Evolutionary conservation across 805 yeast genomes (phyloP).

Genomic region (Lipomyces starkeyi): DNA sequence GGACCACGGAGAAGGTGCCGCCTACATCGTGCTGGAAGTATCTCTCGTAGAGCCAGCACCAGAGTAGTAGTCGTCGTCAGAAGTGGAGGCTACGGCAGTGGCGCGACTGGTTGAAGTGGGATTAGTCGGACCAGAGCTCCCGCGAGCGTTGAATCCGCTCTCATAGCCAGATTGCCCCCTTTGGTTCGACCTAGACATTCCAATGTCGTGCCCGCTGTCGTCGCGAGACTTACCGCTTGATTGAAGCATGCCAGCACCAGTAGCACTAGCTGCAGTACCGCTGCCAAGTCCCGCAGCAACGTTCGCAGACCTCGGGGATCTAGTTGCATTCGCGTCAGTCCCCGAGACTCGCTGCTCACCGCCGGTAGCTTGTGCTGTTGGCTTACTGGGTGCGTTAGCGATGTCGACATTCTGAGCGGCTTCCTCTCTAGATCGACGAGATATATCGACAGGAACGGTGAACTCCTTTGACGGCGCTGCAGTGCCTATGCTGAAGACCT

Average conservation of each 20-base stretch:
- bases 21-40: not conserved
- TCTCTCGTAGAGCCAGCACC: not conserved
- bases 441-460: conserved; percentile 10
- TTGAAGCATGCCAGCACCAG: not conserved
- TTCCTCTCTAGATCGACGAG: conserved; percentile 13
- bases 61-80: not conserved
- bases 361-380: not conserved
- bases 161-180: not conserved
- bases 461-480: conserved; percentile 6
- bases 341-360: not conserved
- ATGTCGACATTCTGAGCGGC: not conserved
- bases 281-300: conserved; percentile 11
- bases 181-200: not conserved
- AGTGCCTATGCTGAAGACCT: conserved; percentile 31
- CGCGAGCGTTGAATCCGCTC: conserved; percentile 1
- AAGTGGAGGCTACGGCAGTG: not conserved
- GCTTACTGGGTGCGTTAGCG: not conserved
- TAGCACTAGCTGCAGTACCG: not conserved
- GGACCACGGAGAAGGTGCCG: too few species aligned
- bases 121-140: conserved; percentile 9
- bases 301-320: not conserved
- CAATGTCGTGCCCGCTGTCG: not conserved
- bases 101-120: not conserved
- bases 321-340: conserved; percentile 6
- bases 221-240: not conserved